Base-by-base conservation (phyloP, 768 basidiomycete species). In the Phylloporus sp. region DNA sequence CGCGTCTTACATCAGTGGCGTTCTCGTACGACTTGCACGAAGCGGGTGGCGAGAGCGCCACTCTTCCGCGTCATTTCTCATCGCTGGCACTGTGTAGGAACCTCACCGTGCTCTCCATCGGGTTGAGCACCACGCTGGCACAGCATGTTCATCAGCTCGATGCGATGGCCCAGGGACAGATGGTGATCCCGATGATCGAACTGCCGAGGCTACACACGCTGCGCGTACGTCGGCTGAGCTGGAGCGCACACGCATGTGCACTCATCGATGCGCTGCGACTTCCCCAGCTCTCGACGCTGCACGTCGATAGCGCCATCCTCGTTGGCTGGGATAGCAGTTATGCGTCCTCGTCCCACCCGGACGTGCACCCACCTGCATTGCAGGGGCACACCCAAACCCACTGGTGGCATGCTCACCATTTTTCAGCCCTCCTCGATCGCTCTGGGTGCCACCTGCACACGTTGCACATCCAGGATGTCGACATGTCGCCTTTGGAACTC, bases 1-100 rank as follows among this genome's bases (percentile, higher is more conserved):
- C 44, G 20, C 59, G 44, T 5, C 61, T 62, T 26, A 63, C 61
- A 2, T 61, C 54, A 6, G 6, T 64, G 6, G 54, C 56, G 3
- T 45, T 62, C 18, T 56, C 59, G 10, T 64, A 63, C 26, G 50
- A 59, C 24, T 27, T 56, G 3, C 54, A 61, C 13, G 61, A 63
- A 44, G 46, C 60, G n/a, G 49, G 61, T 3, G 61, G 61, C 14
- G 55, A 57, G 38, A 55, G 53, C 9, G 46, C 53, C 29, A 58
- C 55, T 10, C 46, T 60, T 5, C 40, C 58, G 0, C 58, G 55
- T 3, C 49, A 63, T 29, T 61, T 63, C 36, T 42, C 45, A 9
- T 38, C 20, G 4, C 26, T 63, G 39, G 44, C 27, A 0, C 35
- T 33, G 5, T 63, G 61, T 31, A 43, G 9, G 17, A 61, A 59